Percentiles rank a stretch among this genome's conserved stretches.
These are phyloP conservation scores for Penicillium nucicola DNA, from an alignment of 495 filamentous ascomycete species.

Conservation along the genomic window DNA sequence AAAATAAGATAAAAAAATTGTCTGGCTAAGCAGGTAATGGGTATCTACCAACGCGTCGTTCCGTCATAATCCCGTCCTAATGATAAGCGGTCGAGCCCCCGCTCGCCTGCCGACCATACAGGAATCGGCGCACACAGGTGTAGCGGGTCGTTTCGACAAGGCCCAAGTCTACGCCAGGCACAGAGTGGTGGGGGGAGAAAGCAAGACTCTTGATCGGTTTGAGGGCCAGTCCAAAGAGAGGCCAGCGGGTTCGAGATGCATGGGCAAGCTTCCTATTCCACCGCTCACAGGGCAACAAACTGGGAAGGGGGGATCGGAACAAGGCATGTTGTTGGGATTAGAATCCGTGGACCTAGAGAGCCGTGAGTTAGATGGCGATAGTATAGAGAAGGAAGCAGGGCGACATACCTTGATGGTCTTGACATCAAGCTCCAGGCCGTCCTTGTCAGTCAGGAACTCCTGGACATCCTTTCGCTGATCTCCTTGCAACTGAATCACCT, in stretches of 20 bases:
- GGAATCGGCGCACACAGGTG: constrained; percentile 15
- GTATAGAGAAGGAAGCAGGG: neutral
- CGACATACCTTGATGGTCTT: constrained; percentile 90
- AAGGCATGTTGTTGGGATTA: constrained; percentile 44
- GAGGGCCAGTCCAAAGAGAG: constrained; percentile 17
- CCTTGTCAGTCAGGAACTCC: constrained; percentile 93
- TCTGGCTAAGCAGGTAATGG: constrained; percentile 41
- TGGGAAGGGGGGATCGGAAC: constrained; percentile 44
- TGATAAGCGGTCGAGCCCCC: constrained; percentile 30
- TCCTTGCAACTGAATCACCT: constrained; percentile 99
- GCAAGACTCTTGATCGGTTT: constrained; percentile 25
- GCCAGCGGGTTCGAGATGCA: constrained; percentile 25
- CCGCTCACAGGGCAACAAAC: constrained; percentile 40
- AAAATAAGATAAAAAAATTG: constrained; percentile 31
- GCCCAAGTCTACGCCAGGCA: constrained; percentile 38
- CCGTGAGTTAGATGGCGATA: constrained; percentile 2
- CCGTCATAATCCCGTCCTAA: constrained; percentile 43
- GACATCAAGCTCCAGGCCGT: constrained; percentile 83
- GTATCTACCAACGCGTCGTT: constrained; percentile 53
- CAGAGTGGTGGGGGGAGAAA: constrained; percentile 25
- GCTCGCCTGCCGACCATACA: constrained; percentile 23
- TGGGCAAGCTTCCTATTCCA: constrained; percentile 34
- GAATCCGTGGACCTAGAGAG: constrained; percentile 54
- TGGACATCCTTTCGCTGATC: constrained; percentile 98
- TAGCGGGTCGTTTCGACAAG: constrained; percentile 31